phyloP scores from a whole-genome alignment of 805 yeast species.

The Sporopachydermia quercuum region DNA sequence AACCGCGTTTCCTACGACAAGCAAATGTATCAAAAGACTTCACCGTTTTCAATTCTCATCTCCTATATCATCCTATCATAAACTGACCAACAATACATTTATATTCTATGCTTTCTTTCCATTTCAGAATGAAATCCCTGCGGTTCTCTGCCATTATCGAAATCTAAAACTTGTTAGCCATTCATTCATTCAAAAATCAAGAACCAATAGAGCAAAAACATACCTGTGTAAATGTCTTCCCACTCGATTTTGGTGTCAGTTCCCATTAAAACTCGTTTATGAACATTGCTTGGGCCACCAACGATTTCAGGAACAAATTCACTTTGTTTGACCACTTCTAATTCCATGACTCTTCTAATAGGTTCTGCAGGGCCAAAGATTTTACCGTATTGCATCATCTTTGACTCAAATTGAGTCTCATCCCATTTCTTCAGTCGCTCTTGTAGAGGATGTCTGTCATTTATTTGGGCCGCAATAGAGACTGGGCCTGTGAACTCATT shows the following conservation, averaged over 20 bases:
- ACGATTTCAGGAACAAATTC: constrained; percentile 48
- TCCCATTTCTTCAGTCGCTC: constrained; percentile 70
- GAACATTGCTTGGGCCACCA: constrained; percentile 47
- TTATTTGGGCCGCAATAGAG: constrained; percentile 39
- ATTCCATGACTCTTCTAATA: constrained; percentile 80
- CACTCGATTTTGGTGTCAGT: constrained; percentile 72
- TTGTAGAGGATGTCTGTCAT: constrained; percentile 80
- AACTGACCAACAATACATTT: too few species aligned
- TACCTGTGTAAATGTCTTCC: constrained; percentile 77
- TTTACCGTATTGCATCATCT: constrained; percentile 66
- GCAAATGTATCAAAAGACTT: too few species aligned
- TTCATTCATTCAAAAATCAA: not conserved
- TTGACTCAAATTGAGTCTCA: constrained; percentile 48
- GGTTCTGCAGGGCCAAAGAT: constrained; percentile 91
- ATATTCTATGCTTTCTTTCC: not conserved
- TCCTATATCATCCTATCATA: too few species aligned
- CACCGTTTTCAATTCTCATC: too few species aligned
- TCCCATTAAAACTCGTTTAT: constrained; percentile 65
- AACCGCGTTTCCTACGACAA: too few species aligned
- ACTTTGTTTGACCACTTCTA: constrained; percentile 51
- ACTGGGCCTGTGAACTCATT: constrained; percentile 33
- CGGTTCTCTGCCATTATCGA: not conserved
- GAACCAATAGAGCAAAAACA: constrained; percentile 8
- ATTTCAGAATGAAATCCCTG: not conserved
- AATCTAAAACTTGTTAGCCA: not conserved